These are phyloP conservation scores for Yamadazyma taylorii DNA, from an alignment of 1,139 yeast genomes.

Conservation along the genomic window DNA sequence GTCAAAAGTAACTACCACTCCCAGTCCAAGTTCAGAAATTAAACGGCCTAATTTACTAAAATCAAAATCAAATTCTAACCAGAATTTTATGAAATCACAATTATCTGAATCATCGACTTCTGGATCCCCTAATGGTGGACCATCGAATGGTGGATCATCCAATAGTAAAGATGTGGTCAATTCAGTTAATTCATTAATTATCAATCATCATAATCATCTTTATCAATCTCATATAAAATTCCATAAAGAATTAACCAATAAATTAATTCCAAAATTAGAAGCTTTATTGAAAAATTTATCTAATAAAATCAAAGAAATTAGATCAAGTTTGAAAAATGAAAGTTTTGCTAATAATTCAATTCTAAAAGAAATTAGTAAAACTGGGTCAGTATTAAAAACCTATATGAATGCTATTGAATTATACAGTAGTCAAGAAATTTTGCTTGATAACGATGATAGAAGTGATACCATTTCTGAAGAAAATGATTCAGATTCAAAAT, in stretches of 20 bases:
- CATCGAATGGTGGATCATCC: no score
- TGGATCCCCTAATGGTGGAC: no score
- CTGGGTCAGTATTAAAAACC: constrained; percentile 36
- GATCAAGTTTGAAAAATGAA: constrained; percentile 41
- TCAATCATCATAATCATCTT: constrained; percentile 36
- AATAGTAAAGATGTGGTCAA: constrained; percentile 32
- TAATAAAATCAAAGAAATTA: constrained; percentile 45
- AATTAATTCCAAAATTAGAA: constrained; percentile 42
- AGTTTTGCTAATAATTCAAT: constrained; percentile 41
- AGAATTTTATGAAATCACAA: constrained; percentile 8
- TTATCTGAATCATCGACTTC: constrained; percentile 34
- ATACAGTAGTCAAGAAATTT: constrained; percentile 27
- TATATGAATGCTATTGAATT: constrained; percentile 36
- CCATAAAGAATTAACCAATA: constrained; percentile 32
- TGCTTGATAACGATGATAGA: constrained; percentile 21
- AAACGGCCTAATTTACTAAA: constrained; percentile 36
- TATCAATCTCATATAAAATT: constrained; percentile 31
- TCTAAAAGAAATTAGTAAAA: constrained; percentile 39
- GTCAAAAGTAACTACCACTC: constrained; percentile 4
- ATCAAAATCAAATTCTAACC: constrained; percentile 27
- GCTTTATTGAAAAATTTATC: constrained; percentile 36
- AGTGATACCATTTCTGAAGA: constrained; percentile 23
- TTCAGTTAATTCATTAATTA: constrained; percentile 34
- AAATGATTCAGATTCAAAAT: constrained; percentile 25
- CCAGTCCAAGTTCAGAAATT: constrained; percentile 1